Evolutionary conservation across 73 alveolate genomes (phyloP), one percentile per base, ranked within the genome.

Genomic region (Blepharisma japonicum): DNA sequence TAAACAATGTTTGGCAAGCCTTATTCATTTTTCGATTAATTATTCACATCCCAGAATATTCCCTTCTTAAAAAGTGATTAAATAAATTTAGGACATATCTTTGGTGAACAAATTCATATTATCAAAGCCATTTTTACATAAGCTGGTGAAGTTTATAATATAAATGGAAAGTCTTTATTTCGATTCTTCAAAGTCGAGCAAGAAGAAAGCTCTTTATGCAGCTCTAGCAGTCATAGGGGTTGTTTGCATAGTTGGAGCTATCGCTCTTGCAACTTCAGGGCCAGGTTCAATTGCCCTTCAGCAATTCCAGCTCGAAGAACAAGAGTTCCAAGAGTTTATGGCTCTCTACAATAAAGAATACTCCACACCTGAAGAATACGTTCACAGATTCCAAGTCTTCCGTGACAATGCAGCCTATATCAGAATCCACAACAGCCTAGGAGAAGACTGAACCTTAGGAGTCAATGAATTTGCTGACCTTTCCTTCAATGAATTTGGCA

Each of bases 321-420:
- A 54, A 7, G 90, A 80, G 45, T 88, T 88, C 90, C 70, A 72
- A 55, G 68, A 74, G 77, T 88, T 71, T 71, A 55, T 88, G 56
- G 82, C 86, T n/a, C 55, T 68, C 55, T 78, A 72, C 77, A 71
- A 78, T 56, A 88, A 81, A 71, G 54, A 84, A n/a, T 88, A 88
- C 81, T 45, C 50, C 39, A 51, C 83, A 23, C 77, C 47, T 51
- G 87, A 48, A 38, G 95, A 88, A 47, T 85, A 45, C 84, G 72
- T 79, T 6, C 11, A 25, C 72, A 68, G 87, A 55, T 55, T 53
- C 71, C 14, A 21, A 8, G 55, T 56, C 46, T 82, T 82, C 80
- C 46, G 39, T 42, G 79, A 54, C 18, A 82, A 82, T 68, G 56
- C 32, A 68, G 55, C 42, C 50, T 61, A 27, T 20, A 61, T 61